Evolutionary conservation across 305 asterid genomes (phyloP), one percentile per base, ranked within the genome.

Genomic region (Fraxinus latifolia): DNA sequence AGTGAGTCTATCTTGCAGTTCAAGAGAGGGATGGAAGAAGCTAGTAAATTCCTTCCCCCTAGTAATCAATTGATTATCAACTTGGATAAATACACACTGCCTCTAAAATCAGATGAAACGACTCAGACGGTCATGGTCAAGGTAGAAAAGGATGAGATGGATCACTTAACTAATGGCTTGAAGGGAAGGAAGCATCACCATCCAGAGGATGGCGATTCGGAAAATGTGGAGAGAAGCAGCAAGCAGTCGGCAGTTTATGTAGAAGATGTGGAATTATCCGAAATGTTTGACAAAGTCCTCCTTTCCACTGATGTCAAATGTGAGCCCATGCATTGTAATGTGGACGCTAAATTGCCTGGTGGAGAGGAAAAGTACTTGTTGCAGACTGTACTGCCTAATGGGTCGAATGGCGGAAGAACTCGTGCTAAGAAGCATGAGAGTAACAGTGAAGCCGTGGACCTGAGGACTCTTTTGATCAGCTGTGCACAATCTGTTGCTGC

Each of bases 1-100:
- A 88, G 90, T 15, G 97, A 96, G 81, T 91, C 97, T 44, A 85
- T 94, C 77, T 84, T 90, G 85, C 99, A 92, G 88, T 94, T 94
- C 89, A 87, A 89, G 85, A 93, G 89, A 87, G 99, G 99, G 74
- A 84, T 91, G 95, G 99, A 93, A 87, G 99, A 94, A 90, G 99
- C 98, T 50, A 92, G 88, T 81, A 96, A 91, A 77, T 94, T 96
- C 81, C 94, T 96, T 79, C 98, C 98, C 0, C 71, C 87, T 50
- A 84, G 80, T 82, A 91, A 85, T 86, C 93, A 83, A 15, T 84
- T 96, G 88, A 79, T 89, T 79, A 89, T 94, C 50, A 97, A 94
- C 88, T 84, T 93, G 89, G 97, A 91, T 86, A 90, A 92, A 55
- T 93, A 94, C 78, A 83, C 86, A 2, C 86, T 96, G 80, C 98